Percentiles rank a stretch among this genome's conserved stretches.
These are phyloP conservation scores for Sugiyamaella xylanicola DNA, from an alignment of 1,139 yeast species.

Conservation along the genomic window DNA sequence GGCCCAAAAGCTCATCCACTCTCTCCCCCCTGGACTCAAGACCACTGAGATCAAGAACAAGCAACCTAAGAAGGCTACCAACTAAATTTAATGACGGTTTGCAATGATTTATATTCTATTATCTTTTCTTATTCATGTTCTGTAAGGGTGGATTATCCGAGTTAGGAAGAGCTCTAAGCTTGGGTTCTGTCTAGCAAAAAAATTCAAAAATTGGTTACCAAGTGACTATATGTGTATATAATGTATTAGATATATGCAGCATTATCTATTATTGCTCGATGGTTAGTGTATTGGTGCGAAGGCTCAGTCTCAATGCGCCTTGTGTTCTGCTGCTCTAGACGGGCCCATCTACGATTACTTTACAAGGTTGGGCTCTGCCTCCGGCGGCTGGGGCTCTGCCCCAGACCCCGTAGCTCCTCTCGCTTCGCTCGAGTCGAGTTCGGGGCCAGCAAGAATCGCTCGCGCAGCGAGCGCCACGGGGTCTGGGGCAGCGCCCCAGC, in stretches of 20 bases:
- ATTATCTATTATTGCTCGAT: slow-evolving; percentile 2
- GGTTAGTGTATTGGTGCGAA: too few relatives aligned
- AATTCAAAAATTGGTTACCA: slow-evolving; percentile 9
- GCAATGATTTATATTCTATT: slow-evolving; percentile 16
- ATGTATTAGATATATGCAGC: slow-evolving; percentile 14
- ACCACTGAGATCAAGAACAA: slow-evolving; percentile 51
- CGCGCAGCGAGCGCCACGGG: too few relatives aligned
- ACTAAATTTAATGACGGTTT: slow-evolving; percentile 14
- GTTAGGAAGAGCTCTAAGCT: slow-evolving; percentile 17
- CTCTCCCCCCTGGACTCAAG: slow-evolving; percentile 93
- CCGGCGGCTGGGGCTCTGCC: too few relatives aligned
- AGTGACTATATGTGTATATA: slow-evolving; percentile 15
- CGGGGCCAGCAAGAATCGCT: too few relatives aligned
- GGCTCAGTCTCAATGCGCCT: too few relatives aligned
- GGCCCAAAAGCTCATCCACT: slow-evolving; percentile 98
- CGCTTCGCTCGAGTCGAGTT: too few relatives aligned
- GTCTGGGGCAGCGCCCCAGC: too few relatives aligned
- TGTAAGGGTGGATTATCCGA: slow-evolving; percentile 15
- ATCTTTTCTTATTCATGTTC: slow-evolving; percentile 14
- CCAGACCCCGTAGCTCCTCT: too few relatives aligned
- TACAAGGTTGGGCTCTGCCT: too few relatives aligned
- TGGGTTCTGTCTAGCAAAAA: slow-evolving; percentile 16
- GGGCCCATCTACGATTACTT: background rate
- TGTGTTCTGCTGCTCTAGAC: too few relatives aligned
- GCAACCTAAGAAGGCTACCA: slow-evolving; percentile 37